These are phyloP conservation scores for Gossypium davidsonii DNA, from an alignment of 441 rosid species.

Conservation along the genomic window DNA sequence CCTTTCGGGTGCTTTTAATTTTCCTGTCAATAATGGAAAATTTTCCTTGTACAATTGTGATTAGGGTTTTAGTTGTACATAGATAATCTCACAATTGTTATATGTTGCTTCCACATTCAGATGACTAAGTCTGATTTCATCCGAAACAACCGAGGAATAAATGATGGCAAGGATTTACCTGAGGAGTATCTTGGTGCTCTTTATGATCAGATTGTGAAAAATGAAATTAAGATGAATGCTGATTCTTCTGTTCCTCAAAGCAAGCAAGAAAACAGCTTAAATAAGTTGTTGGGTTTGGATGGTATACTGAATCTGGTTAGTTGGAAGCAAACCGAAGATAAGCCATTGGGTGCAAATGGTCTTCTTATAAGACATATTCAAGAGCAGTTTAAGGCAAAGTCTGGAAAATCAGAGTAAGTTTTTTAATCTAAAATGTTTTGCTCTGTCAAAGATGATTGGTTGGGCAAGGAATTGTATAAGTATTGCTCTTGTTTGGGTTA, in stretches of 20 bases:
- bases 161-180: slow-evolving; percentile 96
- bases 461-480: not conserved
- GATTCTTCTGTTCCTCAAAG: slow-evolving; percentile 76
- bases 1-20: not conserved
- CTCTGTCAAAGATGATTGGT: slow-evolving; percentile 11
- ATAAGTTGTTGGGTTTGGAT: slow-evolving; percentile 83
- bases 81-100: slow-evolving; percentile 3
- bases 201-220: slow-evolving; percentile 84
- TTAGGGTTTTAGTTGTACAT: not conserved
- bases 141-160: slow-evolving; percentile 90
- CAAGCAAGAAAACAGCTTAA: slow-evolving; percentile 86
- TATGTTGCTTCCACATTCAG: slow-evolving; percentile 33
- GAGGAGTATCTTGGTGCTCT: slow-evolving; percentile 79
- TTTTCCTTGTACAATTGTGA: not conserved
- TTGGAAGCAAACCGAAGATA: slow-evolving; percentile 89
- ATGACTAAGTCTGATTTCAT: slow-evolving; percentile 91
- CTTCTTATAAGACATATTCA: slow-evolving; percentile 92
- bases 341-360: slow-evolving; percentile 90
- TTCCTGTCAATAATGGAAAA: not conserved
- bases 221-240: slow-evolving; percentile 90
- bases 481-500: not conserved
- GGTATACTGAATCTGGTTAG: slow-evolving; percentile 88
- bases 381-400: slow-evolving; percentile 87
- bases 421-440: slow-evolving; percentile 1
- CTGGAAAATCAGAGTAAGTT: slow-evolving; percentile 94